A percentile compares a stretch with the other conserved stretches of the same genome.
Conservation (phyloP, 768 basidiomycete species). For the Lentinula raphanica region DNA sequence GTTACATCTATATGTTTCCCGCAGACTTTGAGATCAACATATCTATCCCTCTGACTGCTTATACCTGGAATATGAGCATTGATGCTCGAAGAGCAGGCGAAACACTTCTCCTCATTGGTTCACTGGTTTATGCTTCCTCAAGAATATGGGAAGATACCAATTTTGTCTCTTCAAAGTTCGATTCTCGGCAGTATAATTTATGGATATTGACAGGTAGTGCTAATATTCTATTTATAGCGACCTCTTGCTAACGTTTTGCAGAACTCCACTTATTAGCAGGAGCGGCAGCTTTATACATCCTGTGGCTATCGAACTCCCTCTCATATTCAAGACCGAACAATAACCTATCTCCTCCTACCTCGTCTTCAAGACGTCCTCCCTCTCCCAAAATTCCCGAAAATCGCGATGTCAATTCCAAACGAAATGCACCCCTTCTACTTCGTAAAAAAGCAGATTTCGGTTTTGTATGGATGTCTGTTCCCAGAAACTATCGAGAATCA, state of each 20-base stretch:
- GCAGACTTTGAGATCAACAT: constrained; percentile 40
- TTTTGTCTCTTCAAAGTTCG: constrained; percentile 22
- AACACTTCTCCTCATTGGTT: constrained; percentile 57
- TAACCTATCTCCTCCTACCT: neutral
- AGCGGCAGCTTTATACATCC: constrained; percentile 53
- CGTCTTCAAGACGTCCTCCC: constrained; percentile 21
- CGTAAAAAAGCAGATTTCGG: constrained; percentile 47
- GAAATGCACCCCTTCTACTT: constrained; percentile 17
- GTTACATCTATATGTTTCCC: constrained; percentile 38
- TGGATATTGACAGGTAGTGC: constrained; percentile 47
- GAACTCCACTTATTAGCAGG: constrained; percentile 55
- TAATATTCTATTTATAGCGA: neutral
- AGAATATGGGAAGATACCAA: constrained; percentile 31
- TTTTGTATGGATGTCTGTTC: constrained; percentile 87
- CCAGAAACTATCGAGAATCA: constrained; percentile 83
- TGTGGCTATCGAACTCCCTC: constrained; percentile 51
- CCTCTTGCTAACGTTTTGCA: constrained; percentile 19
- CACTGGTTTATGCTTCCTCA: constrained; percentile 50
- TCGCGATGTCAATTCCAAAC: constrained; percentile 39
- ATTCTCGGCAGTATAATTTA: constrained; percentile 22
- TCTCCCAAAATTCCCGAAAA: constrained; percentile 39
- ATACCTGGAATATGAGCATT: constrained; percentile 45
- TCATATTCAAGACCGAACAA: constrained; percentile 4
- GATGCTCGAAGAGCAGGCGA: constrained; percentile 63
- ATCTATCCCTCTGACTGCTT: constrained; percentile 36